Base-by-base conservation (phyloP, 2,329 filamentous ascomycete species). In the Calonectria henricotiae region DNA sequence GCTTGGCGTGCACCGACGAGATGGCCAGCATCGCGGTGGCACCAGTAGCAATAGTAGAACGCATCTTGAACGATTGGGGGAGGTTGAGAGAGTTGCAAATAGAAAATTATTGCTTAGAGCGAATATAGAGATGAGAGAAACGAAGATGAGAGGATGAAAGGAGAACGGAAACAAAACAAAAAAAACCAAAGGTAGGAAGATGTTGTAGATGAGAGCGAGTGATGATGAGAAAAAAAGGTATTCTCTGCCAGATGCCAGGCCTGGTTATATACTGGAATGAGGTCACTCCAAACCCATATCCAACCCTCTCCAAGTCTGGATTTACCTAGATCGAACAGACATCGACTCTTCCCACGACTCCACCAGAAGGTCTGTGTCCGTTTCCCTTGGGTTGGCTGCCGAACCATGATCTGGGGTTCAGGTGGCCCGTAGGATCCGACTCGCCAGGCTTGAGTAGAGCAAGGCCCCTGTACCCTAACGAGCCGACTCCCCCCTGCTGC, bases 1-100 rank as follows among this genome's bases (percentile, higher is more conserved):
- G 51, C 20, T 58, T 58, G 32, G 51, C 51, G 51, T 58, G 51
- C 32, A 58, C 51, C 51, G 51, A 58, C 51, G 51, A 58, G 51
- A 58, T 58, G 51, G 51, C 51, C 51, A 58, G 51, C 51, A 58
- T 39, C 51, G 51, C 27, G n/a, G 51, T 58, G 35, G 51, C 51
- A 32, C 51, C 51, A 37, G 51, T 58, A 39, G 51, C 51, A 58
- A 58, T 58, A 23, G 51, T 58, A 39, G 51, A 58, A 58, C 51
- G 51, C 51, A 58, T 58, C n/a, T 58, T 58, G 51, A 58, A 58
- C 25, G 35, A n/a, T 37, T 55, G 37, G n/a, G 32, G 12, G 51
- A 30, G n/a, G 32, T 2, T 5, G 51, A 37, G 32, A 12, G 49
- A 20, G 32, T 17, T 15, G 32, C 5, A 23, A 37, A 37, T 17